These are phyloP conservation scores for Echeveria elegans DNA, from an alignment of 164 flowering plant species.

Conservation along the genomic window DNA sequence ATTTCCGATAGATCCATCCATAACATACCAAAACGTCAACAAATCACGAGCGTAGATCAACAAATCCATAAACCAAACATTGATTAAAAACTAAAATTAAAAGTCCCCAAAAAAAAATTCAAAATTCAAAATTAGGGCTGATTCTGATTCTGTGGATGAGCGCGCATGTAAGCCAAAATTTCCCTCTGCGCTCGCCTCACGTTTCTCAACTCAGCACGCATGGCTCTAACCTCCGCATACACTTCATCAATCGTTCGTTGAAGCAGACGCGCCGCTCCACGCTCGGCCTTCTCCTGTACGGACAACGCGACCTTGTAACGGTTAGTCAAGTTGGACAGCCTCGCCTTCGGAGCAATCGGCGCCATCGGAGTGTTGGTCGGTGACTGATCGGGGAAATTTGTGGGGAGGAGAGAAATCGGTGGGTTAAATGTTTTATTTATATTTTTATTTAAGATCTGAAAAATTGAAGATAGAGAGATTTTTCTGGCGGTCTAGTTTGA, in stretches of 20 bases:
- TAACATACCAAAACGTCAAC: neutral
- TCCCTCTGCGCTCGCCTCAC: constrained; percentile 5
- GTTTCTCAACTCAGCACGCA: constrained; percentile 5
- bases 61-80: neutral
- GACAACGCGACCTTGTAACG: constrained; percentile 1
- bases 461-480: neutral
- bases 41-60: neutral
- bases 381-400: neutral
- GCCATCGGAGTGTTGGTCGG: too few species aligned
- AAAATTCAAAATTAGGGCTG: constrained; percentile 7
- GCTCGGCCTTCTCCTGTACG: constrained; percentile 6
- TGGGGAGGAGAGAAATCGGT: neutral
- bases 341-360: neutral
- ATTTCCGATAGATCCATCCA: neutral
- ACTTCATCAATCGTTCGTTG: constrained; percentile 5
- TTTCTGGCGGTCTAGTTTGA: constrained; percentile 5
- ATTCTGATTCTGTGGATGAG: constrained; percentile 6
- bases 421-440: neutral
- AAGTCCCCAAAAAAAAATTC: neutral
- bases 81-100: too few species aligned
- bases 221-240: constrained; percentile 2
- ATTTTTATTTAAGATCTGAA: too few species aligned
- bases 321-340: neutral
- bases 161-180: constrained; percentile 6
- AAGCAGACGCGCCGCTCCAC: constrained; percentile 4